Percentiles rank a stretch among this genome's conserved stretches.
phyloP scores from a whole-genome alignment of 2,329 filamentous ascomycete species.

The Diplodia corticola region DNA sequence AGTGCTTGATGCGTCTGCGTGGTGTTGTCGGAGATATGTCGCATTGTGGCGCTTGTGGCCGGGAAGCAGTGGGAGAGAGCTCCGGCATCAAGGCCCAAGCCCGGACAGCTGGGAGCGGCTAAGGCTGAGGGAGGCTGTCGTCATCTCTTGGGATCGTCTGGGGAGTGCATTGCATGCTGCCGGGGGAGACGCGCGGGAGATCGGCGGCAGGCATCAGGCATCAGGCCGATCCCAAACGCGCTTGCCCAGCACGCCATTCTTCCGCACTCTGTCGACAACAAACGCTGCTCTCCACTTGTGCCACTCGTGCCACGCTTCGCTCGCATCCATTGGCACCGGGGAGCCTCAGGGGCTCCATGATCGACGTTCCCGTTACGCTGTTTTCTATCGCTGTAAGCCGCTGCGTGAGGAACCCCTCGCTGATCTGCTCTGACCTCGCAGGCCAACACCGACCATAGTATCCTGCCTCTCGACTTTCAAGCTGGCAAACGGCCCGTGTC shows the following conservation, averaged over 20 bases:
- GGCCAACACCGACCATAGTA: no score
- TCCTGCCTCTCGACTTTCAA: not conserved
- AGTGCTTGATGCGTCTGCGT: no score
- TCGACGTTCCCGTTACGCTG: not conserved
- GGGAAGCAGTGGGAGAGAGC: not conserved
- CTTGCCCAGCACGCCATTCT: constrained; percentile 7
- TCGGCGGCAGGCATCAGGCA: constrained; percentile 1
- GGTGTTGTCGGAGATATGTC: no score
- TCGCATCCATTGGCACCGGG: not conserved
- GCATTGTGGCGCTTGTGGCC: no score
- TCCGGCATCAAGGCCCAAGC: not conserved
- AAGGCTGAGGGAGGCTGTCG: not conserved
- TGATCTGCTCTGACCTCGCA: not conserved
- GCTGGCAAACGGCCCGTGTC: not conserved
- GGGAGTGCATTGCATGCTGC: not conserved
- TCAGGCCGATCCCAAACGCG: constrained; percentile 3
- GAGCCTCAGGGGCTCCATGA: not conserved
- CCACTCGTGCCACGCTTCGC: not conserved
- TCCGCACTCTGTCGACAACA: not conserved
- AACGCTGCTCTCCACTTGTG: not conserved
- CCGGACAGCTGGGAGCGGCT: not conserved
- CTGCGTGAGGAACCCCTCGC: not conserved
- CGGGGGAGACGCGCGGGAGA: not conserved
- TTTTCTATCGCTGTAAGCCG: constrained; percentile 9
- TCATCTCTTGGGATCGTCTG: not conserved